Evolutionary conservation across 2,329 filamentous ascomycete genomes (phyloP), one percentile per base, ranked within the genome.

Genomic region (Coccinonectria pachysandricola): DNA sequence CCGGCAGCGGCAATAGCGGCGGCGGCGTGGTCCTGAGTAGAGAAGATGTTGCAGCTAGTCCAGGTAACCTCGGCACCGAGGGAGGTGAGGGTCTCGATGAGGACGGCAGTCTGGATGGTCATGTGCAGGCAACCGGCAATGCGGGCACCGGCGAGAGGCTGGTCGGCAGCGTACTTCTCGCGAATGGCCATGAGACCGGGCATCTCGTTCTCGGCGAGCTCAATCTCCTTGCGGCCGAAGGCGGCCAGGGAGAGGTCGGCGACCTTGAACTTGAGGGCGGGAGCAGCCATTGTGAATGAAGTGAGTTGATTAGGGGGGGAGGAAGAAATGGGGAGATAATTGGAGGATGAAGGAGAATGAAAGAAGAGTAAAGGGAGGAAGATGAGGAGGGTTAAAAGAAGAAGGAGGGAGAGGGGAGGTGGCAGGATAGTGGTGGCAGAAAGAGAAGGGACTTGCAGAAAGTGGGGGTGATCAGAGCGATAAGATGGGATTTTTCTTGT

Each of bases 31-130:
- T 96, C 91, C 66, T 95, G 88, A 50, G 88, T 96, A 60, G 82
- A 91, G 80, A 95, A 98, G 65, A 98, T 96, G 77, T 98, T 96
- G 81, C 91, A 98, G 50, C 82, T 91, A 37, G 88, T 82, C 91
- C 91, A 96, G 57, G 91, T 98, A 51, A 96, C 82, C 75, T 96
- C 91, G 52, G 91, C 91, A 67, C 91, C 91, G 52, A 98, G 85
- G 47, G 79, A 70, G 53, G 73, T 82, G 57, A 98, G 79, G 45
- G 91, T 98, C 79, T 98, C 91, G 64, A 98, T 98, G 53, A 98
- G 79, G 56, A 98, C 91, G 50, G 91, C 91, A 43, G 91, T 98
- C 73, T 98, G 91, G 68, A 98, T 96, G 60, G 91, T 96, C 88
- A 94, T 95, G 79, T 95, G 87, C 60, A 96, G 71, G 68, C 91